Conservation (phyloP, 225 moss, liverwort and hornwort species). For the Bryoerythrophyllum caledonicum region DNA sequence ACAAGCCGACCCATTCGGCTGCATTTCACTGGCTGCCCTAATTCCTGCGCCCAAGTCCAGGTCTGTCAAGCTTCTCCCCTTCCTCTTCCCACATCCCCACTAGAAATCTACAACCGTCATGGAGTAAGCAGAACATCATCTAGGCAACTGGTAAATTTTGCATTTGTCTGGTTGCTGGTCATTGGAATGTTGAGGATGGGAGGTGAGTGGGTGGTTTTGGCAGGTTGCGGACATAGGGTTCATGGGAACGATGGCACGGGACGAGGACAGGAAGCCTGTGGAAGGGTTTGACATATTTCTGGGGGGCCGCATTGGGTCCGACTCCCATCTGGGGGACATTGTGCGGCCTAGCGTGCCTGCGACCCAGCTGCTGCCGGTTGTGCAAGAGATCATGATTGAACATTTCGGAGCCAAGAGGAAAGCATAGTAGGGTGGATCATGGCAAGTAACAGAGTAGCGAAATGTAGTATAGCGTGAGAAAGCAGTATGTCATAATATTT, state of each 20-base stretch:
- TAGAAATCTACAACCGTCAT: too few relatives aligned
- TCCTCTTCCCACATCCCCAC: too few relatives aligned
- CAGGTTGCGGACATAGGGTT: conserved; percentile 91
- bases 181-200: background rate
- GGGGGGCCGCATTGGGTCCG: conserved; percentile 75
- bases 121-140: too few relatives aligned
- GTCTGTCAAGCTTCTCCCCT: conserved; percentile 8
- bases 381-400: conserved; percentile 77
- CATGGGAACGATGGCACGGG: conserved; percentile 85
- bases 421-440: conserved; percentile 10
- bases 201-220: background rate
- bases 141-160: too few relatives aligned
- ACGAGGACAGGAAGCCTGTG: conserved; percentile 68
- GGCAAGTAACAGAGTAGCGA: background rate
- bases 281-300: conserved; percentile 82
- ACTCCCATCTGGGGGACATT: conserved; percentile 79
- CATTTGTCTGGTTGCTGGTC: too few relatives aligned
- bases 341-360: conserved; percentile 58
- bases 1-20: conserved; percentile 68
- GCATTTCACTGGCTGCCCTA: conserved; percentile 97
- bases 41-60: conserved; percentile 87
- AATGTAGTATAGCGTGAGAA: background rate
- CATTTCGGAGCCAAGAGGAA: conserved; percentile 81
- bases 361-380: conserved; percentile 65
- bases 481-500: background rate